Conservation (phyloP, 192 early-diverging fungal genomes). For the Lobosporangium transversale region DNA sequence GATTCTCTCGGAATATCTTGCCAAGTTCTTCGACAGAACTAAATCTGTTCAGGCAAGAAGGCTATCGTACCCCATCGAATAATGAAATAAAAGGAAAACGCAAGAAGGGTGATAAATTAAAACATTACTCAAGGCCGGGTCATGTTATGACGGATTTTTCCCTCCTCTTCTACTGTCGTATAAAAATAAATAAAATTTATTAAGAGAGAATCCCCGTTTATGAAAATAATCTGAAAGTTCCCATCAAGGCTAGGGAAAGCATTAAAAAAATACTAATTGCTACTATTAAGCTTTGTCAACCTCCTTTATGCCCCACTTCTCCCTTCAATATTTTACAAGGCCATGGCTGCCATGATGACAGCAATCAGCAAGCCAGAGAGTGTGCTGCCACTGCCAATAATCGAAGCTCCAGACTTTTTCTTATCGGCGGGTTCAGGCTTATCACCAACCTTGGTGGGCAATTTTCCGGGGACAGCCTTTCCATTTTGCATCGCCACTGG, state of each 20-base stretch:
- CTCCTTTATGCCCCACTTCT: no score
- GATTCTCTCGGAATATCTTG: slow-evolving; percentile 5
- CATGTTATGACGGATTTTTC: not conserved
- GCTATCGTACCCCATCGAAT: no score
- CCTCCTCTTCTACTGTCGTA: not conserved
- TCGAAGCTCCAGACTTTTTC: not conserved
- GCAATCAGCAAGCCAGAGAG: not conserved
- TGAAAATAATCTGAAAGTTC: not conserved
- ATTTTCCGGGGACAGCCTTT: slow-evolving; percentile 32
- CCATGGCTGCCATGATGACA: slow-evolving; percentile 7
- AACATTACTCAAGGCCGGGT: no score
- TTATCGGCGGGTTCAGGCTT: not conserved
- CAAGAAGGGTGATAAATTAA: not conserved
- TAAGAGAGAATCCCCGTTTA: not conserved
- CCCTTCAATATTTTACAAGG: slow-evolving; percentile 13
- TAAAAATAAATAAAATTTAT: not conserved
- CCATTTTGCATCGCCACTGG: slow-evolving; percentile 50
- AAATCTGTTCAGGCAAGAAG: not conserved
- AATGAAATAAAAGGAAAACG: no score
- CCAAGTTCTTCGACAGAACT: slow-evolving; percentile 13
- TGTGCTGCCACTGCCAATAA: not conserved
- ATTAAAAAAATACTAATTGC: no score
- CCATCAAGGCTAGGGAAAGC: not conserved
- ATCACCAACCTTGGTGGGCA: slow-evolving; percentile 26
- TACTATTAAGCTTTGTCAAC: no score